Evolutionary conservation across 1,139 yeast genomes (phyloP).

Genomic region (Scheffersomyces illinoinensis): DNA sequence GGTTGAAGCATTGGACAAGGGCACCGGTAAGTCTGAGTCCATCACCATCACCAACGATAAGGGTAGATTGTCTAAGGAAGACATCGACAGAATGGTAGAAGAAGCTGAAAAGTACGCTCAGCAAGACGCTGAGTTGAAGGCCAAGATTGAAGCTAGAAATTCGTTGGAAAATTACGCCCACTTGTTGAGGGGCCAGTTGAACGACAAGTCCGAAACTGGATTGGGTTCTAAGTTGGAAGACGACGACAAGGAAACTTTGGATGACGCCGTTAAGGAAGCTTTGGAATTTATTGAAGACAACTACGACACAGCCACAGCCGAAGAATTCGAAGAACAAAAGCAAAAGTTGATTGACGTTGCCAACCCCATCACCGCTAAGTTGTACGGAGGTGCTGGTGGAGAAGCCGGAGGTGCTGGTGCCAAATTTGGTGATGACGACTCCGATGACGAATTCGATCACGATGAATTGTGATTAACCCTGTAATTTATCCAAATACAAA

Average conservation of each 20-base stretch:
- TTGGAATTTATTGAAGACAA: slow-evolving; percentile 89
- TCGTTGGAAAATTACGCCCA: slow-evolving; percentile 51
- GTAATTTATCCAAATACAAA: neutral
- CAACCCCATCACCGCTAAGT: slow-evolving; percentile 89
- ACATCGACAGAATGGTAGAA: slow-evolving; percentile 91
- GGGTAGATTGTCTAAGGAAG: slow-evolving; percentile 93
- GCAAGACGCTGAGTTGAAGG: slow-evolving; percentile 80
- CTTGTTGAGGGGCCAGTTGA: slow-evolving; percentile 54
- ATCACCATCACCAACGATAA: slow-evolving; percentile 95
- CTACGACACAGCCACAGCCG: slow-evolving; percentile 83
- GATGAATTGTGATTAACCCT: slow-evolving; percentile 41
- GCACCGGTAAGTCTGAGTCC: slow-evolving; percentile 76
- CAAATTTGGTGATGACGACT: slow-evolving; percentile 55
- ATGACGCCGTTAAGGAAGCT: slow-evolving; percentile 86
- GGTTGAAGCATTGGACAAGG: slow-evolving; percentile 49
- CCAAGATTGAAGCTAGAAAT: slow-evolving; percentile 69
- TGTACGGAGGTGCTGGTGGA: slow-evolving; percentile 64
- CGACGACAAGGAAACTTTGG: slow-evolving; percentile 88
- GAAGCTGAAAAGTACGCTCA: slow-evolving; percentile 91
- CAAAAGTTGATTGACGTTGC: slow-evolving; percentile 83
- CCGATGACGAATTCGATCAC: slow-evolving; percentile 66
- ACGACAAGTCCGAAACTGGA: slow-evolving; percentile 60
- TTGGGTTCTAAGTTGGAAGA: slow-evolving; percentile 79
- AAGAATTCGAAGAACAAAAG: slow-evolving; percentile 92
- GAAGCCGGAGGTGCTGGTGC: slow-evolving; percentile 40